Evolutionary conservation across 2,329 filamentous ascomycete species (phyloP).

Genomic region (Curvularia eragrostidis): DNA sequence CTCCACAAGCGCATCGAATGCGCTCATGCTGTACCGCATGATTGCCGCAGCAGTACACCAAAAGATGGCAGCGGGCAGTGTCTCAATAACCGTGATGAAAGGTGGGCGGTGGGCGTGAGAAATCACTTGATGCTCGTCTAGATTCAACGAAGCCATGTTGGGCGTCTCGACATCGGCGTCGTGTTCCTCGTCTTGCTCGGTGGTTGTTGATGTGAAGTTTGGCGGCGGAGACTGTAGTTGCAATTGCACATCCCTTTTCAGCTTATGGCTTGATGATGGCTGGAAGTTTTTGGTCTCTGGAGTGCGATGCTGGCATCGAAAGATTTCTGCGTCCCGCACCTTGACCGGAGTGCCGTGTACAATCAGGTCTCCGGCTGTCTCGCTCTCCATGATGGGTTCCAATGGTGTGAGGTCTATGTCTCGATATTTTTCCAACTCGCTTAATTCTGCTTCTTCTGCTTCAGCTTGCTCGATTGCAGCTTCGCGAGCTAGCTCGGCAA

Average conservation of each 20-base stretch:
- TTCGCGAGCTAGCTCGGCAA: constrained; percentile 10
- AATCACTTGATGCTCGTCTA: neutral
- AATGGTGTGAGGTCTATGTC: constrained; percentile 33
- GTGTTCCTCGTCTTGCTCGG: neutral
- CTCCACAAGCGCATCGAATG: constrained; percentile 18
- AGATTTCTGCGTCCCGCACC: neutral
- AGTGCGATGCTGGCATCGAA: constrained; percentile 7
- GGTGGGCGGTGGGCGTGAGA: constrained; percentile 8
- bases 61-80: constrained; percentile 38
- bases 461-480: constrained; percentile 21
- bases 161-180: neutral
- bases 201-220: too few species aligned
- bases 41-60: constrained; percentile 25
- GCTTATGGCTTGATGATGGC: neutral
- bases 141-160: too few species aligned
- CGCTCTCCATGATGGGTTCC: constrained; percentile 25
- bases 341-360: constrained; percentile 14
- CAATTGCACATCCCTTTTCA: neutral
- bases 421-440: constrained; percentile 22
- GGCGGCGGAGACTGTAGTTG: neutral
- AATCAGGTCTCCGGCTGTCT: constrained; percentile 25
- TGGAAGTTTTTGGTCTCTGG: neutral
- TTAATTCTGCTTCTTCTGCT: constrained; percentile 3
- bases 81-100: constrained; percentile 34
- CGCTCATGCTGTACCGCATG: constrained; percentile 9